Conservation (phyloP, 306 rosid genomes). For the Neltuma alba region DNA sequence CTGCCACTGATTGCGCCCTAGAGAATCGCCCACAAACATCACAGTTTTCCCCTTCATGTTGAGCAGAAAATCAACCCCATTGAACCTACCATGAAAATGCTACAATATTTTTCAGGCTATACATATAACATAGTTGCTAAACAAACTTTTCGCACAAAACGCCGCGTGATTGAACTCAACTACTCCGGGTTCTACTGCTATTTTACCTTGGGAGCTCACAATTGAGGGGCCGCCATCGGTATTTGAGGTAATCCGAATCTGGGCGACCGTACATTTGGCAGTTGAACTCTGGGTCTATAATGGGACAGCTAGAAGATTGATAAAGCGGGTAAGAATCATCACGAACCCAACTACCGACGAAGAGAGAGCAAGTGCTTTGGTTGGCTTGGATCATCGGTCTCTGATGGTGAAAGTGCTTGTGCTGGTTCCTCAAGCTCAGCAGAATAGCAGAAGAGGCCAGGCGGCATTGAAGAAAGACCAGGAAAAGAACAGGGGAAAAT, state of each 20-base stretch:
- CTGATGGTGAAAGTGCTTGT: constrained; percentile 37
- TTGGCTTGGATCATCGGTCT: constrained; percentile 65
- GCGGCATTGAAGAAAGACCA: constrained; percentile 46
- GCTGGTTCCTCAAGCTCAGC: constrained; percentile 50
- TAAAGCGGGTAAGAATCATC: constrained; percentile 73
- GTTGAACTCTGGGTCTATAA: constrained; percentile 77
- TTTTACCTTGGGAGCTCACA: constrained; percentile 82
- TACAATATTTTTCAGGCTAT: constrained; percentile 39
- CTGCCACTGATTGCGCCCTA: constrained; percentile 94
- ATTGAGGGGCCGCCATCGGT: constrained; percentile 78
- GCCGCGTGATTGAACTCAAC: not conserved
- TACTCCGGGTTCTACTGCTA: not conserved
- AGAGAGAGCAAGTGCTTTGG: constrained; percentile 64
- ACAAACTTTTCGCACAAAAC: not conserved
- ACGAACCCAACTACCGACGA: constrained; percentile 73
- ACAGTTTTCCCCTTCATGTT: constrained; percentile 79
- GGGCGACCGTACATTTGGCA: constrained; percentile 86
- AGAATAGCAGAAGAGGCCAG: constrained; percentile 57
- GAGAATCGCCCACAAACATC: constrained; percentile 93
- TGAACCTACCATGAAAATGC: constrained; percentile 75
- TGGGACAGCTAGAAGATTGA: constrained; percentile 64
- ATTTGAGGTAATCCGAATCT: constrained; percentile 73
- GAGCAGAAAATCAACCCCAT: constrained; percentile 78
- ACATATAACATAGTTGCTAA: not conserved
- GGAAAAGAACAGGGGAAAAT: constrained; percentile 35